phyloP scores from a whole-genome alignment of 2,329 filamentous ascomycete genomes.

The Dichotomopilus funicola region DNA sequence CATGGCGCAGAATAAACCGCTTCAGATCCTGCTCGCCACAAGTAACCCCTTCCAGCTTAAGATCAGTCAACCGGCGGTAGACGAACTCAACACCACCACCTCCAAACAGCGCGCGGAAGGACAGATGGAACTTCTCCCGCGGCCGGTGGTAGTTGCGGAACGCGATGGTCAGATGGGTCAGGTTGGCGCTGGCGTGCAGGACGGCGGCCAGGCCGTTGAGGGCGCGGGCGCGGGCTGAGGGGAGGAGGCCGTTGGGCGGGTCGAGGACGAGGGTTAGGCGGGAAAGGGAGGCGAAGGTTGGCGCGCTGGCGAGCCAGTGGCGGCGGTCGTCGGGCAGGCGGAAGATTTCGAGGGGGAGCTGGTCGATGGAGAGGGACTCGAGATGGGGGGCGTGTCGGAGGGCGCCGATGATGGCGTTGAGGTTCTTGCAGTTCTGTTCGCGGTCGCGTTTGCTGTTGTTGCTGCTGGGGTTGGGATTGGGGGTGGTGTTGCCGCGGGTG shows the following conservation, averaged over 20 bases:
- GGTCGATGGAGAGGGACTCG: slow-evolving; percentile 36
- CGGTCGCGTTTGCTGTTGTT: slow-evolving; percentile 36
- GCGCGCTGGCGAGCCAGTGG: slow-evolving; percentile 37
- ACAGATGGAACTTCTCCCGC: slow-evolving; percentile 36
- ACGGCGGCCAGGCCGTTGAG: slow-evolving; percentile 39
- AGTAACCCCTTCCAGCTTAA: slow-evolving; percentile 38
- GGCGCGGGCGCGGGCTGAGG: slow-evolving; percentile 32
- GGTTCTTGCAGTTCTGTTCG: slow-evolving; percentile 32
- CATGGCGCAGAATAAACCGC: slow-evolving; percentile 37
- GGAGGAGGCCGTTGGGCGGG: slow-evolving; percentile 32
- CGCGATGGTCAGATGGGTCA: slow-evolving; percentile 35
- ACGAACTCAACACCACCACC: slow-evolving; percentile 27
- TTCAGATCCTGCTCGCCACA: slow-evolving; percentile 40
- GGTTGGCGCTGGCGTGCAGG: slow-evolving; percentile 33
- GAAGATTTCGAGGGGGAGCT: slow-evolving; percentile 39
- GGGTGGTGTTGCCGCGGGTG: slow-evolving; percentile 34
- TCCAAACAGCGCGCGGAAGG: slow-evolving; percentile 33
- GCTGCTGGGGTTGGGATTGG: slow-evolving; percentile 33
- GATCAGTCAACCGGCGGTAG: slow-evolving; percentile 34
- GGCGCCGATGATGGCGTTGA: slow-evolving; percentile 35
- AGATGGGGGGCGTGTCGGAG: slow-evolving; percentile 31
- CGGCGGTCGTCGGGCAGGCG: slow-evolving; percentile 31
- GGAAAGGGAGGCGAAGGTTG: slow-evolving; percentile 35
- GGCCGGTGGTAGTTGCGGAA: slow-evolving; percentile 37
- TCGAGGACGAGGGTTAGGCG: slow-evolving; percentile 37